Conservation (phyloP, 805 yeast species). For the Cyberlindnera sargentensis region DNA sequence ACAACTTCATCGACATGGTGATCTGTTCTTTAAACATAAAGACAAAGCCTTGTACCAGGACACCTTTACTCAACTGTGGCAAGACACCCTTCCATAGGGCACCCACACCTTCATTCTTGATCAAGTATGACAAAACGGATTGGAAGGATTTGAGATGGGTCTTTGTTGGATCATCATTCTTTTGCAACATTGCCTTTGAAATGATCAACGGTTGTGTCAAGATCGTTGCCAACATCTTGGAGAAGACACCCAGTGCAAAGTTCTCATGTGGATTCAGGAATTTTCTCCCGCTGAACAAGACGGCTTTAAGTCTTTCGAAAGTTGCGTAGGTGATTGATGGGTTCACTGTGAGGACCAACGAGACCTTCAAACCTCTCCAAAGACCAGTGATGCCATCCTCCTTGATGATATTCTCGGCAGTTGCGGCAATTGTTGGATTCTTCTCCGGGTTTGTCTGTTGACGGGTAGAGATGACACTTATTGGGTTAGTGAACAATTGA, state of each 20-base stretch:
- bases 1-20: constrained; percentile 19
- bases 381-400: constrained; percentile 66
- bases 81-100: constrained; percentile 76
- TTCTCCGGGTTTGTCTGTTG: constrained; percentile 45
- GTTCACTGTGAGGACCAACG: constrained; percentile 68
- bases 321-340: constrained; percentile 86
- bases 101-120: constrained; percentile 52
- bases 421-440: constrained; percentile 29
- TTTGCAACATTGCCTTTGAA: constrained; percentile 76
- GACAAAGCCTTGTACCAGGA: constrained; percentile 75
- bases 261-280: constrained; percentile 55
- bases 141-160: constrained; percentile 50
- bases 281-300: constrained; percentile 29
- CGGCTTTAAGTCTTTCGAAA: constrained; percentile 56
- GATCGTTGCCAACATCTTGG: constrained; percentile 74
- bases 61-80: constrained; percentile 77
- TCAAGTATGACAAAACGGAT: constrained; percentile 53
- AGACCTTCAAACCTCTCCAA: constrained; percentile 81
- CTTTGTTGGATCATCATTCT: constrained; percentile 31
- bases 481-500: constrained; percentile 76
- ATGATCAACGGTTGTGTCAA: constrained; percentile 81
- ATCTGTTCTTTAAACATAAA: constrained; percentile 54
- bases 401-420: constrained; percentile 44
- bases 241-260: constrained; percentile 68
- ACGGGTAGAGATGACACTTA: constrained; percentile 62